phyloP scores from a whole-genome alignment of 257 asterid species.

The Rauvolfia tetraphylla region DNA sequence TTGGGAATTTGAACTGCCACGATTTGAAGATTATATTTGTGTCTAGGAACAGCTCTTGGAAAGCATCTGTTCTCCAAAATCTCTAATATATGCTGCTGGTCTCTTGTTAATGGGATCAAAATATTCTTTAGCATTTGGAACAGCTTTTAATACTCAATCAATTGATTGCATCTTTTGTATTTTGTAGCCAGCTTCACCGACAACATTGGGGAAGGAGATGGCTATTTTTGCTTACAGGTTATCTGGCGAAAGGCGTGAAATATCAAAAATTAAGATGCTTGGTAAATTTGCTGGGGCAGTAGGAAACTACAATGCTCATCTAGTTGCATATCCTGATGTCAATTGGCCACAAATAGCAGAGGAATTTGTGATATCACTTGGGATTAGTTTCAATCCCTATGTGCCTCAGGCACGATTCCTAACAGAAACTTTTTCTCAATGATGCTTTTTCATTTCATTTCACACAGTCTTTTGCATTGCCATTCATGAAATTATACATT shows the following conservation, averaged over 20 bases:
- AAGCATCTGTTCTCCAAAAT: neutral
- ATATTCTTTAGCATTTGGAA: neutral
- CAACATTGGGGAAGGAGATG: conserved; percentile 58
- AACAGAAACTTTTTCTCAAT: neutral
- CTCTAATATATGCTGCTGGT: neutral
- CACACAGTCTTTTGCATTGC: neutral
- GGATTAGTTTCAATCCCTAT: conserved; percentile 45
- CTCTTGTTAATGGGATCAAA: neutral
- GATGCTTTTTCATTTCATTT: neutral
- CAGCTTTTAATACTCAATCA: neutral
- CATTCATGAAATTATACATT: neutral
- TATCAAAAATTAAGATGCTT: conserved; percentile 33
- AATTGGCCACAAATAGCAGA: conserved; percentile 44
- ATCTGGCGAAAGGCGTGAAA: conserved; percentile 27
- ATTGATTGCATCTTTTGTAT: conserved; percentile 5
- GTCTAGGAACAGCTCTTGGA: neutral
- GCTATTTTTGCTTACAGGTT: conserved; percentile 45
- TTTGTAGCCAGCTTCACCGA: conserved; percentile 53
- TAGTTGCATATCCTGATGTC: conserved; percentile 43
- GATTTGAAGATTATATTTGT: neutral
- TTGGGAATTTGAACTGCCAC: neutral
- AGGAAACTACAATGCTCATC: conserved; percentile 55
- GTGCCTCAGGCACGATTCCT: conserved; percentile 40
- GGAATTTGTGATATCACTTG: conserved; percentile 44
- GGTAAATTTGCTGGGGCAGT: conserved; percentile 61